Percentiles rank a stretch among this genome's conserved stretches.
Evolutionary conservation across 2,329 filamentous ascomycete genomes (phyloP).

Genomic region (Berkeleyomyces basicola): DNA sequence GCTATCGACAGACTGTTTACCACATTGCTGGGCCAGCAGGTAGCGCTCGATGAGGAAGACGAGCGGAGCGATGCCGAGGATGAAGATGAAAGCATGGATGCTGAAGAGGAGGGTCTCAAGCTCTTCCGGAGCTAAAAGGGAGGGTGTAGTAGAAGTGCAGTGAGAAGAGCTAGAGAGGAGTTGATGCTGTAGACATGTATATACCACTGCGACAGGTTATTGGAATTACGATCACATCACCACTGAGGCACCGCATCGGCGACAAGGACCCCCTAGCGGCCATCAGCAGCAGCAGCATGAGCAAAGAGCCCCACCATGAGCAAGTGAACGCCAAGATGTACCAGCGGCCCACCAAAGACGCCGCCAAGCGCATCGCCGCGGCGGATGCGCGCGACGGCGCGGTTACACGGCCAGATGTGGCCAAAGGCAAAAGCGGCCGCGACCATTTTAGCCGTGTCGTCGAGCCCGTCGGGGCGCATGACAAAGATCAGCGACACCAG

Average conservation of each 20-base stretch:
- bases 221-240: not conserved
- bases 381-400: conserved; percentile 25
- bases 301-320: conserved; percentile 24
- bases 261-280: not conserved
- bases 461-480: conserved; percentile 18
- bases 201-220: conserved; percentile 6
- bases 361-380: conserved; percentile 13
- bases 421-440: conserved; percentile 29
- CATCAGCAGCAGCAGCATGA: conserved; percentile 2
- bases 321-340: conserved; percentile 30
- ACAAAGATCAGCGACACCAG: conserved; percentile 26
- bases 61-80: conserved; percentile 34
- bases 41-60: conserved; percentile 44
- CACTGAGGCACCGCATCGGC: not conserved
- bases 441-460: conserved; percentile 21
- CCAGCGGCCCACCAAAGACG: conserved; percentile 28
- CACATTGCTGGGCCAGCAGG: conserved; percentile 55
- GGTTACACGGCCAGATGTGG: conserved; percentile 31
- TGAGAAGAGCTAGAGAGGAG: conserved; percentile 10
- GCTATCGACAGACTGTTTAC: conserved; percentile 66
- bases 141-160: not conserved
- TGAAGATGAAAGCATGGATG: conserved; percentile 31
- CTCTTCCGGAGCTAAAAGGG: conserved; percentile 31
- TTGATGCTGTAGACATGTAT: conserved; percentile 2
- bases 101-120: conserved; percentile 36